Evolutionary conservation across 2,329 filamentous ascomycete species (phyloP), one percentile per base, ranked within the genome.

Genomic region (Aspergillus sp.): DNA sequence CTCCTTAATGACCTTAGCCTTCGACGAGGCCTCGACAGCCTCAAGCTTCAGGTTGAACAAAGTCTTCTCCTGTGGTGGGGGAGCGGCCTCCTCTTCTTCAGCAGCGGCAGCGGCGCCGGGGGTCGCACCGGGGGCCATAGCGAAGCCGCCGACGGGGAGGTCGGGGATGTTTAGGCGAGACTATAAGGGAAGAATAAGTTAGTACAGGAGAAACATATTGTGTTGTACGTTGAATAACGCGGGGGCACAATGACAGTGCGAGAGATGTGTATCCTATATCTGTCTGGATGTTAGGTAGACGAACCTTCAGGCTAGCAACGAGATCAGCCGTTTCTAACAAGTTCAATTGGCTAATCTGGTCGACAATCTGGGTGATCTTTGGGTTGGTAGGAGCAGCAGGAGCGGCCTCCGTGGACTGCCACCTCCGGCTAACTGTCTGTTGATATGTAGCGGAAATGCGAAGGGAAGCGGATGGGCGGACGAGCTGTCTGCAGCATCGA

Each of bases 1-100:
- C 84, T 99, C 95, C 87, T 99, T 99, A 86, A 99, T 99, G 73
- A 99, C 85, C 90, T 99, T 99, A 73, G 96, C 93, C 85, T 99
- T 99, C 68, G 94, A 83, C 54, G 82, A 85, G 30, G 93, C 85
- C 57, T 99, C 96, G 77, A 98, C 96, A 41, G 90, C 90, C 79
- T 91, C 86, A 66, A 99, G 89, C 84, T 97, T 98, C 68, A 99
- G 81, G 78, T 91, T 97, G 86, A 99, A 99, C 65, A 99, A 87
- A 4, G 94, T 98, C 87, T 98, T 97, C 79, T 95, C 92, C 70
- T 93, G 89, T 45, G 90, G 91, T 3, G 92, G 91, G 41, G 94
- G 93, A 1, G 91, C 91, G 63, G 95, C 93, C 75, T 97, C 92
- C 68, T 90, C 91, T 76, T 95, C 93, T 77, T 93, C 87, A 54